These are phyloP conservation scores for Eleusine indica DNA, from an alignment of 176 grass and related monocot species.

Conservation along the genomic window DNA sequence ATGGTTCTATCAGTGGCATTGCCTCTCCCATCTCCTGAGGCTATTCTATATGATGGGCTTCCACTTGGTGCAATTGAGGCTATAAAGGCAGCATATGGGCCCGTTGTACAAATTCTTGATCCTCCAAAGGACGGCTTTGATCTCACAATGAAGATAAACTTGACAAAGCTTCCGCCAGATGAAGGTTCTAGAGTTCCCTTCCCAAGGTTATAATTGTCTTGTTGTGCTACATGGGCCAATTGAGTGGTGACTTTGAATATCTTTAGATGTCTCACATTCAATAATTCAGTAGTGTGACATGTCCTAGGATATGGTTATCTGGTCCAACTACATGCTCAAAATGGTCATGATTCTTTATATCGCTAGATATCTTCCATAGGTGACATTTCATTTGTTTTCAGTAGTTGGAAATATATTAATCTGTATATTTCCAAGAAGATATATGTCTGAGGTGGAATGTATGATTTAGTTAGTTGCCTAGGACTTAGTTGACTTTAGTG, in stretches of 20 bases:
- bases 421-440: not conserved
- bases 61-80: constrained; percentile 91
- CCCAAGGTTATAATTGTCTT: constrained; percentile 91
- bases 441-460: constrained; percentile 13
- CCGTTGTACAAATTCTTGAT: constrained; percentile 89
- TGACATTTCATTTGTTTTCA: not conserved
- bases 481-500: not conserved
- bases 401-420: constrained; percentile 26
- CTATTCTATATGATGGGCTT: constrained; percentile 78
- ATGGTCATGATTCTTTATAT: constrained; percentile 13
- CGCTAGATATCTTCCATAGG: constrained; percentile 19
- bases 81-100: constrained; percentile 85
- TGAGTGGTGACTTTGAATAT: constrained; percentile 25
- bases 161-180: constrained; percentile 87
- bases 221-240: constrained; percentile 50
- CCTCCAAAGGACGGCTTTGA: constrained; percentile 97
- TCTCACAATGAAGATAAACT: constrained; percentile 96
- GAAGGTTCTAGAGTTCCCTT: constrained; percentile 99
- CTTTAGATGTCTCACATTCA: constrained; percentile 14
- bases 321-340: constrained; percentile 40
- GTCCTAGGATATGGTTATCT: constrained; percentile 69
- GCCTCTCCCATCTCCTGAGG: constrained; percentile 81
- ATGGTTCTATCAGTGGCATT: constrained; percentile 82
- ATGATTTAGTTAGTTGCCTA: not conserved
- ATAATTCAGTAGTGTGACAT: constrained; percentile 27